Evolutionary conservation across 2,329 filamentous ascomycete genomes (phyloP), one percentile per base, ranked within the genome.

Genomic region (Cercospora zeae-maydis): DNA sequence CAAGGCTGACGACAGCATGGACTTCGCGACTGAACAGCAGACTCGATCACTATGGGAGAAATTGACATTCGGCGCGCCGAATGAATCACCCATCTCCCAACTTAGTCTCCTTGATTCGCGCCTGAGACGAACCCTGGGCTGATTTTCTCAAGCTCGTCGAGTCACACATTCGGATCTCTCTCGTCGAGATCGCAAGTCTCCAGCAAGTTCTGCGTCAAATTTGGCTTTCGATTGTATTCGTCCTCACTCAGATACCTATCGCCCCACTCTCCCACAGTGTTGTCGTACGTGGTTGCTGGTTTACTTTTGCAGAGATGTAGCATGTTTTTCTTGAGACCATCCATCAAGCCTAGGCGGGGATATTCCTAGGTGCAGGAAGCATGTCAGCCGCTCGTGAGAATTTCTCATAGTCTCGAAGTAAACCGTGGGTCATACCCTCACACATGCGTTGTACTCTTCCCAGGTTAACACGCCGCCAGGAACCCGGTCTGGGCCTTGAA

Each of bases 271-370:
- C 71, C 71, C 1, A 76, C 74, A 14, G 73, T 74, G 61, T 75
- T 77, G 58, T 74, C 70, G 62, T 74, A 73, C 2, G 75, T 80
- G 1, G 77, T 76, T 24, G 69, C 66, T 1, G 79, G 77, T 70
- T 81, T 81, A 6, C 68, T 73, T 64, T 59, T 66, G 63, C 78
- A 80, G 13, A 81, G 71, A 66, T 75, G 74, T 57, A 76, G 72
- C 65, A 80, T 71, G 13, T 77, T 75, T 24, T 75, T 70, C 54
- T 76, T 78, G 30, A 79, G 49, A 1, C 70, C 72, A 1, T 71
- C 69, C 58, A 70, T 72, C 51, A 81, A 72, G 30, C 72, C 70
- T 4, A 71, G 60, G 14, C 73, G 71, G 10, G 79, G 78, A 56
- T 75, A 78, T 62, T 63, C 65, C 66, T 67, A 45, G 3, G 1